phyloP scores from a whole-genome alignment of 202 grass and related monocot genomes.

The Setaria italica region DNA sequence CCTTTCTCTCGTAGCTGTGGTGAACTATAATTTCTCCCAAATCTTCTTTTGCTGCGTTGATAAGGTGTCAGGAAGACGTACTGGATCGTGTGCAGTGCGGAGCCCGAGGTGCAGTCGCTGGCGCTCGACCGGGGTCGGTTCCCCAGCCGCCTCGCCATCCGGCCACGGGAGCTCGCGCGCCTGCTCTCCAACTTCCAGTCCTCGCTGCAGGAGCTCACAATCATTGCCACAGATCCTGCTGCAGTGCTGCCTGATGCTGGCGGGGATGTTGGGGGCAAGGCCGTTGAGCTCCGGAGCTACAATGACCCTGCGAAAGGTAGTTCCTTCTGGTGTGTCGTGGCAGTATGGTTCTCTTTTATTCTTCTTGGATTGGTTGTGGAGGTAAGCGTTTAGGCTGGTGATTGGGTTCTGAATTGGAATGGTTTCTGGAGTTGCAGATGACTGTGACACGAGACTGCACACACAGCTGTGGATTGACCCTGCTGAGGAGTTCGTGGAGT shows the following conservation, averaged over 20 bases:
- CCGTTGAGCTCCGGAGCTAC: conserved; percentile 89
- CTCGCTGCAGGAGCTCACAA: conserved; percentile 88
- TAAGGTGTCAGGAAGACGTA: conserved; percentile 84
- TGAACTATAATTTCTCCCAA: neutral
- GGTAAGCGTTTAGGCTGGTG: neutral
- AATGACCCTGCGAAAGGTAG: conserved; percentile 85
- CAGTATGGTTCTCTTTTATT: neutral
- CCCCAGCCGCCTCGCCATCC: conserved; percentile 72
- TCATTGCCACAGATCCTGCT: conserved; percentile 76
- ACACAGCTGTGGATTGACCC: conserved; percentile 96
- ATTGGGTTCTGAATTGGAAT: conserved; percentile 29
- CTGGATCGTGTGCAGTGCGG: conserved; percentile 78
- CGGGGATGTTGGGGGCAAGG: conserved; percentile 70
- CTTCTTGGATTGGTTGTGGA: neutral
- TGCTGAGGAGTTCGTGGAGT: conserved; percentile 86
- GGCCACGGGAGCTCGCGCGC: conserved; percentile 73
- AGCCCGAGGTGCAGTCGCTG: conserved; percentile 77
- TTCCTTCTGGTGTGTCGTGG: neutral
- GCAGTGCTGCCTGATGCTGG: conserved; percentile 27
- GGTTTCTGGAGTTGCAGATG: conserved; percentile 56
- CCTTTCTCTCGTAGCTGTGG: neutral
- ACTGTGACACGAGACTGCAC: conserved; percentile 81
- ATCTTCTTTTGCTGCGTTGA: neutral
- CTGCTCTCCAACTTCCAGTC: conserved; percentile 95
- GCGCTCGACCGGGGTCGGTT: conserved; percentile 66